Conservation (phyloP, 2,329 filamentous ascomycete species). For the Alternaria panax region DNA sequence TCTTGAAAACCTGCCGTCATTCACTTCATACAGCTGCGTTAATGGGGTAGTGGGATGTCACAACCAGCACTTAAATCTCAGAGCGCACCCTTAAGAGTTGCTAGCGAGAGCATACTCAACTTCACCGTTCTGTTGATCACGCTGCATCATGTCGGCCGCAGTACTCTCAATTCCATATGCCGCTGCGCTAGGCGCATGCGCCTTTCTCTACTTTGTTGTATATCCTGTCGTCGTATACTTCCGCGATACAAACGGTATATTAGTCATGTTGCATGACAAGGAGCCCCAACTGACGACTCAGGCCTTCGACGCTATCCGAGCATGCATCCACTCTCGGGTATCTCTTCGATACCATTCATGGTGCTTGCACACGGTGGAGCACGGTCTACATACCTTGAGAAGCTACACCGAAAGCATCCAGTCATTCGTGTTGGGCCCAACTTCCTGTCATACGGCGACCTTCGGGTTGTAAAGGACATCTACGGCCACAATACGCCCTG, state of each 20-base stretch:
- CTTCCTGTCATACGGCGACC: conserved; percentile 41
- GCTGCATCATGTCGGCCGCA: conserved; percentile 23
- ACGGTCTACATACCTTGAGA: conserved; percentile 53
- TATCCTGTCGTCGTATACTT: conserved; percentile 55
- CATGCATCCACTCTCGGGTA: conserved; percentile 55
- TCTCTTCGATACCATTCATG: conserved; percentile 59
- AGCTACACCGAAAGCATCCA: conserved; percentile 58
- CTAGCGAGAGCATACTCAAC: neutral
- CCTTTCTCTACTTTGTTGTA: conserved; percentile 50
- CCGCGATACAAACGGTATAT: conserved; percentile 52
- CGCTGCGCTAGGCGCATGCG: conserved; percentile 27
- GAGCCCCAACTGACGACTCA: neutral
- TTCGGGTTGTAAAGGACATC: conserved; percentile 57
- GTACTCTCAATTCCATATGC: conserved; percentile 33
- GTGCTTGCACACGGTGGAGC: conserved; percentile 54
- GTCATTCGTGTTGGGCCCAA: conserved; percentile 49
- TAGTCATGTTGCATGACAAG: neutral
- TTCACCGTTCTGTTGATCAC: neutral
- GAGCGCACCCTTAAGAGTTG: neutral
- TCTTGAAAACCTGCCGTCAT: neutral
- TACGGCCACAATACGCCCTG: conserved; percentile 61
- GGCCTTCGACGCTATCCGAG: conserved; percentile 59
- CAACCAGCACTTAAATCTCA: conserved; percentile 16
- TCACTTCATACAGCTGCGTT: conserved; percentile 2
- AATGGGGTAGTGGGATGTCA: neutral